phyloP scores from a whole-genome alignment of 805 yeast genomes.

The Scheffersomyces ergatensis region DNA sequence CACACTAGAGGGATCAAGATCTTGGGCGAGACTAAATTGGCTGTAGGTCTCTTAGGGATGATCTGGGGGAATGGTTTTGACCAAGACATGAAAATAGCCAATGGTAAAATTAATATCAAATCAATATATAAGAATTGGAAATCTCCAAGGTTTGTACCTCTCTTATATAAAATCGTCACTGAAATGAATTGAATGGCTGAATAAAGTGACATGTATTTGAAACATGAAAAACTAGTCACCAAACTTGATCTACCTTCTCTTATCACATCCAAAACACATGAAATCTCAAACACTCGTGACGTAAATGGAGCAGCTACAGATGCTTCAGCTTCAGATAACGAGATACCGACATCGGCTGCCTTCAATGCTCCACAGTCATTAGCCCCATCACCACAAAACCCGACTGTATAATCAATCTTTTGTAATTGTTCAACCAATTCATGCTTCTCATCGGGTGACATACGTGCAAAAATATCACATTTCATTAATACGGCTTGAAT shows the following conservation, averaged over 20 bases:
- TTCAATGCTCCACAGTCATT: conserved; percentile 98
- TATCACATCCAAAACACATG: conserved; percentile 89
- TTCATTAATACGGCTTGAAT: conserved; percentile 63
- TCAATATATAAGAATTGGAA: conserved; percentile 96
- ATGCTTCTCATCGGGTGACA: conserved; percentile 99
- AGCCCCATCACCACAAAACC: conserved; percentile 99
- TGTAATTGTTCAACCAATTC: conserved; percentile 89
- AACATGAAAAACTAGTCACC: conserved; percentile 94
- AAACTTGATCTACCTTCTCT: conserved; percentile 93
- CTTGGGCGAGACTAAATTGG: conserved; percentile 87
- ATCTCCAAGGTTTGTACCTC: conserved; percentile 93
- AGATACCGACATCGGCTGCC: conserved; percentile 96
- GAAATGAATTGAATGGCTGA: conserved; percentile 94
- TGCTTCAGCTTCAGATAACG: conserved; percentile 96
- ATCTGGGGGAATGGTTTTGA: conserved; percentile 69
- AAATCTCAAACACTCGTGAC: conserved; percentile 81
- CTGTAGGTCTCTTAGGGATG: conserved; percentile 80
- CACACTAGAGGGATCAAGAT: conserved; percentile 80
- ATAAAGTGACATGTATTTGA: conserved; percentile 96
- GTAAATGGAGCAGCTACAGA: conserved; percentile 99
- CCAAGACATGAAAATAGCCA: conserved; percentile 98
- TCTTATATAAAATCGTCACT: conserved; percentile 77
- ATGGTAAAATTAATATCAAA: conserved; percentile 82
- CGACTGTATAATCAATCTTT: conserved; percentile 83
- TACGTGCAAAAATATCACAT: conserved; percentile 83